Evolutionary conservation across 257 asterid genomes (phyloP).

Genomic region (Gardenia jasminoides): DNA sequence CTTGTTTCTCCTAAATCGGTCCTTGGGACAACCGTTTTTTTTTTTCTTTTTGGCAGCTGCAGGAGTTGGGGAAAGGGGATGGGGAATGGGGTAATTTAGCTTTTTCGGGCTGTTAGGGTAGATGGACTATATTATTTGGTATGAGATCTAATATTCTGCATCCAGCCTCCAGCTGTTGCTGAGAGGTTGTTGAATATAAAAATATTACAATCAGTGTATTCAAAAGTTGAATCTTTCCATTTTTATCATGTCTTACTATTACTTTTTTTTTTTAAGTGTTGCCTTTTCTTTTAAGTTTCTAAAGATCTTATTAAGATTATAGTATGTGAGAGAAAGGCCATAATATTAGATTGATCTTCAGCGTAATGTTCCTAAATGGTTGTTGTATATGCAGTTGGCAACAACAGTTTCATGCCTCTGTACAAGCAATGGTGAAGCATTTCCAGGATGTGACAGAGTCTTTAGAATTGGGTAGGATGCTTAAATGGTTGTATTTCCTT

Average conservation of each 20-base stretch:
- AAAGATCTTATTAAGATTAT: neutral
- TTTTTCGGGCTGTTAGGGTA: too few relatives aligned
- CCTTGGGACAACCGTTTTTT: neutral
- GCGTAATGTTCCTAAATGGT: constrained; percentile 2
- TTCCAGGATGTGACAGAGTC: constrained; percentile 87
- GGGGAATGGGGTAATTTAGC: too few relatives aligned
- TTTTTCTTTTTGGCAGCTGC: too few relatives aligned
- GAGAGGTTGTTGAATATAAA: neutral
- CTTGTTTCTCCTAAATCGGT: neutral
- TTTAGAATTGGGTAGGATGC: constrained; percentile 78
- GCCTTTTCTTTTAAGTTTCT: neutral
- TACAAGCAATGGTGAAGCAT: constrained; percentile 68
- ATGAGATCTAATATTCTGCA: neutral
- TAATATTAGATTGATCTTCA: neutral
- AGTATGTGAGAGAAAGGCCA: neutral
- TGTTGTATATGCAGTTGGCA: constrained; percentile 61
- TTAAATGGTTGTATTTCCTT: constrained; percentile 8
- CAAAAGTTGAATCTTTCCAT: neutral
- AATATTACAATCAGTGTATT: neutral
- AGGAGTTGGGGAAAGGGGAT: neutral
- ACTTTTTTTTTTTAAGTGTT: neutral
- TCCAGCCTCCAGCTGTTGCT: neutral
- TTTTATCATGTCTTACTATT: neutral
- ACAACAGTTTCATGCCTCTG: constrained; percentile 67
- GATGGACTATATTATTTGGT: neutral